Evolutionary conservation across 2,329 filamentous ascomycete genomes (phyloP).

Genomic region (Claviceps sp.): DNA sequence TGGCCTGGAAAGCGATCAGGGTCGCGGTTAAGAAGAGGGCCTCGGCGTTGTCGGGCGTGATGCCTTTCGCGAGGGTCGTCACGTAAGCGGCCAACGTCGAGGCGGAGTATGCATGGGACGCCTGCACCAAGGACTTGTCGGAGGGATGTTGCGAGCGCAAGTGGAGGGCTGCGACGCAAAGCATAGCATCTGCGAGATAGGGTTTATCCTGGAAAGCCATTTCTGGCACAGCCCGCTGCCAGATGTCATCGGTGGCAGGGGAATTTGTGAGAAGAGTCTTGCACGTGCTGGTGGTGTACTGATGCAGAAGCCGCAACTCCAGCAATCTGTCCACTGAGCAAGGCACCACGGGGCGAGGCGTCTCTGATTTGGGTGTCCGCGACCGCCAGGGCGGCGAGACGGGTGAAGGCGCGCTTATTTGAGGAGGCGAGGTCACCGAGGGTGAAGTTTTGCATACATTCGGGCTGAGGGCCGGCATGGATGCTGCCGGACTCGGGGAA

Average conservation of each 20-base stretch:
- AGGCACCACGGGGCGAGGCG: constrained; percentile 22
- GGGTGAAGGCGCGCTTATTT: constrained; percentile 17
- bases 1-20: constrained; percentile 54
- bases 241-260: constrained; percentile 39
- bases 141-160: constrained; percentile 41
- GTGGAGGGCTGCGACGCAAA: constrained; percentile 51
- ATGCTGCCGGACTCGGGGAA: constrained; percentile 7
- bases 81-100: constrained; percentile 49
- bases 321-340: constrained; percentile 32
- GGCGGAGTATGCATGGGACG: constrained; percentile 52
- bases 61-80: constrained; percentile 39
- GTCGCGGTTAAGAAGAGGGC: constrained; percentile 48
- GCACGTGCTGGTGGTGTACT: constrained; percentile 47
- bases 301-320: constrained; percentile 50
- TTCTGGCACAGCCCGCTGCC: constrained; percentile 45
- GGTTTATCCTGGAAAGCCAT: constrained; percentile 45
- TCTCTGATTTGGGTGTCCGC: constrained; percentile 14
- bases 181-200: constrained; percentile 48
- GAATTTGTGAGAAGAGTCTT: constrained; percentile 44
- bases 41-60: constrained; percentile 46
- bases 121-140: constrained; percentile 46
- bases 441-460: constrained; percentile 7
- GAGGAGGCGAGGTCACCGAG: constrained; percentile 18
- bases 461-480: constrained; percentile 2
- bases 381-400: constrained; percentile 8